These are phyloP conservation scores for Aspergillus neoniger DNA, from an alignment of 2,329 filamentous ascomycete genomes.

Conservation along the genomic window DNA sequence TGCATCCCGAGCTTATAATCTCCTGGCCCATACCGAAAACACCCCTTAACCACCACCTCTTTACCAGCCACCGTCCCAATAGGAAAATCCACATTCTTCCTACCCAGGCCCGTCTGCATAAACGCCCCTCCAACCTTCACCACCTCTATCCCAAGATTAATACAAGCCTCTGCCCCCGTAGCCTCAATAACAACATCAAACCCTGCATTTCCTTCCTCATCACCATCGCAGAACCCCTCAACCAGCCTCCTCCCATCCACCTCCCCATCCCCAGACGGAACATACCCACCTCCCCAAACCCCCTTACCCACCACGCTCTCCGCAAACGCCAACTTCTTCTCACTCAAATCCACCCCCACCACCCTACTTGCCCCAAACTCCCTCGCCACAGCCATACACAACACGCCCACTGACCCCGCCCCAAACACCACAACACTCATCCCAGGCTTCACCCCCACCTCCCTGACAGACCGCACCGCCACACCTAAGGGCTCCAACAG, in stretches of 20 bases:
- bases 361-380: slow-evolving; percentile 77
- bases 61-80: slow-evolving; percentile 40
- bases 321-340: neutral
- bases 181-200: slow-evolving; percentile 47
- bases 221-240: neutral
- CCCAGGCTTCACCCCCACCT: slow-evolving; percentile 43
- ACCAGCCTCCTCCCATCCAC: neutral
- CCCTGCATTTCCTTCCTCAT: slow-evolving; percentile 25
- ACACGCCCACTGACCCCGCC: slow-evolving; percentile 78
- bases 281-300: neutral
- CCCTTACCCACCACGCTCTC: neutral
- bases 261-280: neutral
- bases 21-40: slow-evolving; percentile 37
- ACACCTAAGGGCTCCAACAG: slow-evolving; percentile 53
- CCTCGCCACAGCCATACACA: slow-evolving; percentile 78
- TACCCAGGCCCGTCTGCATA: slow-evolving; percentile 41
- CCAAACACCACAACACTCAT: slow-evolving; percentile 59
- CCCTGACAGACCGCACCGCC: slow-evolving; percentile 48
- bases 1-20: slow-evolving; percentile 42
- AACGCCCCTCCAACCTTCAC: slow-evolving; percentile 32
- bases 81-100: slow-evolving; percentile 41
- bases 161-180: slow-evolving; percentile 46
- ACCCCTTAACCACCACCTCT: slow-evolving; percentile 37
- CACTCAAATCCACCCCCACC: slow-evolving; percentile 46
- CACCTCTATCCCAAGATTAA: slow-evolving; percentile 48